phyloP scores from a whole-genome alignment of 306 rosid genomes.

The Quercus robur region DNA sequence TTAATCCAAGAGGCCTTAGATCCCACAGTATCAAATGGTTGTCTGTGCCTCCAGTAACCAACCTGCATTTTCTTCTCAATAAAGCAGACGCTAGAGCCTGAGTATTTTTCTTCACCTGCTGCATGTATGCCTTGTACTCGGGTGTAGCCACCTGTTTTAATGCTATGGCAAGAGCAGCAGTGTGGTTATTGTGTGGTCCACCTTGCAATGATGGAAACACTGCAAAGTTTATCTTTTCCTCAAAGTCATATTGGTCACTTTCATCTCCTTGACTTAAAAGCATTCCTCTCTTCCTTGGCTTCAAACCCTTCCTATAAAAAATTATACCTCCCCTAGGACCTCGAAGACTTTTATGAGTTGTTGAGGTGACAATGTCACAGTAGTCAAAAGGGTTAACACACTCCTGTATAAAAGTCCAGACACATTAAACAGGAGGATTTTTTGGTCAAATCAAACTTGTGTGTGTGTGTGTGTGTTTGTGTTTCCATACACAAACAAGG shows the following conservation, averaged over 20 bases:
- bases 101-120: constrained; percentile 93
- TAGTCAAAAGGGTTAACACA: constrained; percentile 85
- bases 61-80: constrained; percentile 69
- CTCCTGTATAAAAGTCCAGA: constrained; percentile 49
- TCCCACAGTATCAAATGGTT: constrained; percentile 95
- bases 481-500: background rate
- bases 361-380: constrained; percentile 95
- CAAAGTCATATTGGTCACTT: constrained; percentile 73
- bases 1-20: constrained; percentile 79
- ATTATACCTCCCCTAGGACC: constrained; percentile 99
- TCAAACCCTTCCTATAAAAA: constrained; percentile 77
- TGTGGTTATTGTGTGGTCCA: constrained; percentile 97
- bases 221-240: constrained; percentile 89
- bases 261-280: constrained; percentile 66
- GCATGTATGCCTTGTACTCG: constrained; percentile 83
- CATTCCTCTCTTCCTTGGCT: constrained; percentile 78
- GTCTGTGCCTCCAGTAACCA: constrained; percentile 94
- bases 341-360: constrained; percentile 97
- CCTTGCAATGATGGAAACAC: constrained; percentile 97
- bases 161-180: constrained; percentile 96
- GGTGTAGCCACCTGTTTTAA: constrained; percentile 86
- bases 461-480: background rate
- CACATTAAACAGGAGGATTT: background rate
- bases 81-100: constrained; percentile 84
- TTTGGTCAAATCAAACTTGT: background rate